These are phyloP conservation scores for Claviceps monticola DNA, from an alignment of 2,329 filamentous ascomycete genomes.

Conservation along the genomic window DNA sequence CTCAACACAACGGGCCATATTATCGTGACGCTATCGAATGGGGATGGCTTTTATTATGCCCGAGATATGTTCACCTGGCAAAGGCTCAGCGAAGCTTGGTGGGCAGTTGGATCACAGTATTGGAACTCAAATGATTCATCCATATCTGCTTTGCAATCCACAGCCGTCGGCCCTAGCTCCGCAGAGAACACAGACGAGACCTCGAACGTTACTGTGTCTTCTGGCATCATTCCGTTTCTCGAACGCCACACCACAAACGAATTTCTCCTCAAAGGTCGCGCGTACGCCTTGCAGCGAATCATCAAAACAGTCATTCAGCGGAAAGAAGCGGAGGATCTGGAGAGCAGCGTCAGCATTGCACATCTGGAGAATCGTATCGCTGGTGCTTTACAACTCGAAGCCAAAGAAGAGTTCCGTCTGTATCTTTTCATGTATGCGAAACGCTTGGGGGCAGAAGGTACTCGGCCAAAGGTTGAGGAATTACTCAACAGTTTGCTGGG, in stretches of 20 bases:
- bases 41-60: constrained; percentile 86
- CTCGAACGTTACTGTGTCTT: constrained; percentile 50
- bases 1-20: constrained; percentile 79
- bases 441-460: constrained; percentile 77
- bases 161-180: constrained; percentile 46
- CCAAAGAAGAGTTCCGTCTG: constrained; percentile 82
- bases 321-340: constrained; percentile 85
- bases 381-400: constrained; percentile 69
- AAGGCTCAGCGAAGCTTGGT: constrained; percentile 91
- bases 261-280: constrained; percentile 78
- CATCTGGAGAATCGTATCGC: constrained; percentile 92
- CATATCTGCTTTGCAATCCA: constrained; percentile 64
- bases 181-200: constrained; percentile 30
- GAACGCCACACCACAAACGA: constrained; percentile 93
- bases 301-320: constrained; percentile 79
- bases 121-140: constrained; percentile 97
- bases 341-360: constrained; percentile 80
- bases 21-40: constrained; percentile 83
- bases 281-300: constrained; percentile 80
- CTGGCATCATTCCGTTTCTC: constrained; percentile 82
- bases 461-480: constrained; percentile 84
- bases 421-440: constrained; percentile 99
- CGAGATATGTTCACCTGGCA: constrained; percentile 83
- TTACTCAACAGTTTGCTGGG: constrained; percentile 71
- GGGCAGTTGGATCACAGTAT: constrained; percentile 94